Percentiles rank a stretch among this genome's conserved stretches.
These are phyloP conservation scores for Gonapodya sp. DNA, from an alignment of 192 early-diverging fungal species.

Conservation along the genomic window DNA sequence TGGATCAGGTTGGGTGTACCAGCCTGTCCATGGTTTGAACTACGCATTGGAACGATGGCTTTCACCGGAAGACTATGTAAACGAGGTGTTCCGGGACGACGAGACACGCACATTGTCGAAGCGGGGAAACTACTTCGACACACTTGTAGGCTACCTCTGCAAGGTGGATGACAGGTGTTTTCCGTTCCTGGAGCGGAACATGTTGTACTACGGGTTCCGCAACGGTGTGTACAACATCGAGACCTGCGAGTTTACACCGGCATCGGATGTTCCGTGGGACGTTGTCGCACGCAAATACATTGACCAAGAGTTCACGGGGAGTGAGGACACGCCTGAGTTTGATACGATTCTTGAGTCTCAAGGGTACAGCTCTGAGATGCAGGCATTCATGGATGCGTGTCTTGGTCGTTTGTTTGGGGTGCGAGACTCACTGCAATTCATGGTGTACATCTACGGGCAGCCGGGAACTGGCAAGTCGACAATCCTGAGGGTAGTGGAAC, in stretches of 20 bases:
- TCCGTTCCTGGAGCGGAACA: not conserved
- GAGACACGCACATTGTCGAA: not conserved
- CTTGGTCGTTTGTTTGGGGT: not conserved
- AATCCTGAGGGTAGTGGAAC: not conserved
- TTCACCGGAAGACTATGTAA: not conserved
- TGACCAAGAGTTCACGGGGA: not conserved
- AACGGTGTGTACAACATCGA: not conserved
- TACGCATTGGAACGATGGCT: not conserved
- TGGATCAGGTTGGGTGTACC: not conserved
- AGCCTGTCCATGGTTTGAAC: not conserved
- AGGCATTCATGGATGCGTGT: not conserved
- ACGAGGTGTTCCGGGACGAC: not conserved
- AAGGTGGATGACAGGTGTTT: not conserved
- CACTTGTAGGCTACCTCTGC: not conserved
- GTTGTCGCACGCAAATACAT: not conserved
- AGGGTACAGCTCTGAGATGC: not conserved
- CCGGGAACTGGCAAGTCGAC: not conserved
- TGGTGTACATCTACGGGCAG: not conserved
- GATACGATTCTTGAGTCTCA: not conserved
- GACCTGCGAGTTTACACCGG: not conserved
- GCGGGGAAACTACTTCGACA: not conserved
- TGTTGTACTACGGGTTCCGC: not conserved
- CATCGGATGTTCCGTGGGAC: not conserved
- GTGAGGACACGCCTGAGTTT: not conserved
- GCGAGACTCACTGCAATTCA: not conserved